phyloP scores from a whole-genome alignment of 768 basidiomycete genomes.

The Rhodosporidiobolus sp. region DNA sequence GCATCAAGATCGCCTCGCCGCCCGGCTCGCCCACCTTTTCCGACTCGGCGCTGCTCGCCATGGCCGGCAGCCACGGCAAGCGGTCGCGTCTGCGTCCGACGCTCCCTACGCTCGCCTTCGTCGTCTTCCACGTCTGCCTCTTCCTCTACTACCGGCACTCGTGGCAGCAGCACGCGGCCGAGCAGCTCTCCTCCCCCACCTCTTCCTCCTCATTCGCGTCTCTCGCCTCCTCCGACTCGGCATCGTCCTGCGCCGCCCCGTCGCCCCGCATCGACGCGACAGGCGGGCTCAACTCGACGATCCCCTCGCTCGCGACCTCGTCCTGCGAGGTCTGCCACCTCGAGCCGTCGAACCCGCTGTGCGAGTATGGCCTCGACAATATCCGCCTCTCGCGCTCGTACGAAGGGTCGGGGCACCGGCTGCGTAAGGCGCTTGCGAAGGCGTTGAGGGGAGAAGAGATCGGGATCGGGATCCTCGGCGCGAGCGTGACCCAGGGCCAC shows the following conservation, averaged over 20 bases:
- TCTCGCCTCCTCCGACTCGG: neutral
- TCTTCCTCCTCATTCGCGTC: neutral
- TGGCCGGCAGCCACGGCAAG: neutral
- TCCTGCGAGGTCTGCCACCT: slow-evolving; percentile 34
- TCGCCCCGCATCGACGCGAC: neutral
- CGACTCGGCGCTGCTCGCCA: no score
- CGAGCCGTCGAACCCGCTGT: slow-evolving; percentile 32
- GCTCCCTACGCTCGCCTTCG: slow-evolving; percentile 5
- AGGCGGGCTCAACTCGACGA: neutral
- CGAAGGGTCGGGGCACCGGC: slow-evolving; percentile 38
- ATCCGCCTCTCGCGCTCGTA: slow-evolving; percentile 39
- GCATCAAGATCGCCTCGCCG: neutral
- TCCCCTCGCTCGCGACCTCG: slow-evolving; percentile 4
- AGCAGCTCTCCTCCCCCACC: neutral
- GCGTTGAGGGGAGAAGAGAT: slow-evolving; percentile 39
- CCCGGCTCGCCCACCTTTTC: neutral
- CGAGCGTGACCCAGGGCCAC: slow-evolving; percentile 32
- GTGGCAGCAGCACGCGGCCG: neutral
- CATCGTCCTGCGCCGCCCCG: neutral
- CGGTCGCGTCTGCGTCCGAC: slow-evolving; percentile 3
- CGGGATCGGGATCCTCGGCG: slow-evolving; percentile 38
- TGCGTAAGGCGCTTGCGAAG: slow-evolving; percentile 39
- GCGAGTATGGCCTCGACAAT: slow-evolving; percentile 40
- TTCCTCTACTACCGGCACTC: slow-evolving; percentile 17
- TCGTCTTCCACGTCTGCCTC: slow-evolving; percentile 4